Base-by-base conservation (phyloP, 1,284 basidiomycete genomes). In the Prillingera fragicola region DNA sequence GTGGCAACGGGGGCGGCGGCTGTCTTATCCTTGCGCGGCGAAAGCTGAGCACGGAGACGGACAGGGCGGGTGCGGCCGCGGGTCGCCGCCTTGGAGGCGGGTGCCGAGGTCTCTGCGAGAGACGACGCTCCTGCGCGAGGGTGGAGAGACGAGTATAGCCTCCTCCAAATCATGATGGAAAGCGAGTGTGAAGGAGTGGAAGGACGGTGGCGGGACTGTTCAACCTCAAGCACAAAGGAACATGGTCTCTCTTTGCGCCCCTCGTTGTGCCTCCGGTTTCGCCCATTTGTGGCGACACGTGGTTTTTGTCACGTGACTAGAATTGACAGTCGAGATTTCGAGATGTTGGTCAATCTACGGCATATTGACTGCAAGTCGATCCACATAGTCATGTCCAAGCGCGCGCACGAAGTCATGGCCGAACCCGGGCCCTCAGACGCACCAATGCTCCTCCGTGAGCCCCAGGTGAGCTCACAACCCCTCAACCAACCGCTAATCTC, bases 101-200 rank as follows among this genome's bases (percentile, higher is more conserved):
- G n/a, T 12, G 36, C 27, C 10, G 43, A 18, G 10, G 42, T 26
- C 14, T 23, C 25, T 9, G 34, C 31, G 9, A 23, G 34, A 6
- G 45, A 27, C 7, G 34, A 24, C 6, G 22, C 7, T 14, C 31
- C 32, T n/a, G 41, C 36, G 19, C 34, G 41, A 32, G 45, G 44
- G n/a, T 55, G 42, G 14, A 52, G 36, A 8, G 62, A 62, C 14
- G 59, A 61, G 53, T 63, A 63, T 5, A 65, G 54, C 23, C 63
- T 52, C 38, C 63, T 57, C 13, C 58, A 42, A 15, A 65, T 45
- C 58, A 63, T 63, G 42, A 36, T 52, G 41, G 41, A 38, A 23
- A 19, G n/a, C 6, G 35, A 33, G 27, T 38, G 17, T n/a, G n/a
- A n/a, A n/a, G n/a, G n/a, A n/a, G 14, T 34, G 23, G 36, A 38